Evolutionary conservation across 257 asterid genomes (phyloP).

Genomic region (Primulina huaijiensis): DNA sequence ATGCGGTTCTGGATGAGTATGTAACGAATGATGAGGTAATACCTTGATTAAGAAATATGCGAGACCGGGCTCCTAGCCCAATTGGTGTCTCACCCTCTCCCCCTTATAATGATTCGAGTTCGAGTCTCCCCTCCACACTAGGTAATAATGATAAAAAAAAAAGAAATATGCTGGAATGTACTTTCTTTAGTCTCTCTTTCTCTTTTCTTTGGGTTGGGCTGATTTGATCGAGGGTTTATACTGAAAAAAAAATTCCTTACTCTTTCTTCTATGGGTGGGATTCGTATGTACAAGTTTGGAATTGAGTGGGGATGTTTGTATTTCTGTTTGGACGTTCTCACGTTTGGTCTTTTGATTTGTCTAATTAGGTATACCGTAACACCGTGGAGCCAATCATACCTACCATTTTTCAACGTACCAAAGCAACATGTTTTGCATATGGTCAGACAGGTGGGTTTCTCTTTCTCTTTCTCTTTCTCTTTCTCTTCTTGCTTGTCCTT

Average conservation of each 20-base stretch:
- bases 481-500: slow-evolving; percentile 14
- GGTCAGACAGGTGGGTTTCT: slow-evolving; percentile 84
- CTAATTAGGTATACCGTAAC: slow-evolving; percentile 70
- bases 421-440: slow-evolving; percentile 96
- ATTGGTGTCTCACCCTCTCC: too few species aligned
- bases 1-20: slow-evolving; percentile 88
- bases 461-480: slow-evolving; percentile 26
- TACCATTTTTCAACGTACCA: slow-evolving; percentile 87
- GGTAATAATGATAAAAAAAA: too few species aligned
- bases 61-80: too few species aligned
- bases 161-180: neutral
- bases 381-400: slow-evolving; percentile 98
- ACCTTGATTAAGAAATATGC: slow-evolving; percentile 9
- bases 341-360: slow-evolving; percentile 26
- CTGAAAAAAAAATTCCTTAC: neutral
- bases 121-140: too few species aligned
- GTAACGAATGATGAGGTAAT: slow-evolving; percentile 96
- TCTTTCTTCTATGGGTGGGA: neutral
- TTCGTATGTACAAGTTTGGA: neutral
- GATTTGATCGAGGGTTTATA: neutral
- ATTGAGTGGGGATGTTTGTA: slow-evolving; percentile 5
- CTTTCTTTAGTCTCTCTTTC: slow-evolving; percentile 1
- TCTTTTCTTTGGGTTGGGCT: neutral
- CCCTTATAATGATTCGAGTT: too few species aligned
- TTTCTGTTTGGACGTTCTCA: slow-evolving; percentile 20